Evolutionary conservation across 768 basidiomycete species (phyloP), one percentile per base, ranked within the genome.

Genomic region (Trametes maxima): DNA sequence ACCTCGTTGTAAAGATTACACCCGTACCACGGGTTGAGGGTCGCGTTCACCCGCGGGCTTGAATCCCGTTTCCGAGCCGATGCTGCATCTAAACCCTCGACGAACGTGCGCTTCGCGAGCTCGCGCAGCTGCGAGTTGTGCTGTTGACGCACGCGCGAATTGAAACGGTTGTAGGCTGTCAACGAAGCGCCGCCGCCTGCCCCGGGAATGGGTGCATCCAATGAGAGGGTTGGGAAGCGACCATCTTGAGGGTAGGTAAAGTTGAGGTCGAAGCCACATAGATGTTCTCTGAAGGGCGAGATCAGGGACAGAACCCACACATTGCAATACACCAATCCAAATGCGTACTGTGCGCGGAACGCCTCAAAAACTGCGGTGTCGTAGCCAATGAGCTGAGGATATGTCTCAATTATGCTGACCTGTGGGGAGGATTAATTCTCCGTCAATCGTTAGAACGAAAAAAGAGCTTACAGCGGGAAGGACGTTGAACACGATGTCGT

Each of bases 321-420:
- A 12, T 19, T 8, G 24, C n/a, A 8, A 33, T n/a, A 19, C 10
- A 2, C 1, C 16, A n/a, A 14, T 13, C 13, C 6, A 10, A 5
- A 11, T 24, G 76, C 86, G 56, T 64, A 88, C 88, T 88, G 86
- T 64, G 82, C 77, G 65, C 82, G 80, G 73, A 91, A 89, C 67
- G 88, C 87, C 53, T 84, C 78, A 66, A 82, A 85, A 12, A 87
- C 85, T 2, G 82, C 79, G 53, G 77, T 75, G 62, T 91, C 85
- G 67, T 90, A 90, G 36, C 82, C 85, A 54, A 91, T 87, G 28
- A 90, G 73, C 69, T 90, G 89, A 0, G 89, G 89, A 67, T 86
- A 88, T 6, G 89, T 90, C 72, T 88, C 83, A 19, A 90, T 71
- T 47, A 87, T 77, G 57, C 72, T 79, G 43, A 85, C 69, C 87